Evolutionary conservation across 2,329 filamentous ascomycete genomes (phyloP).

Genomic region (Aspergillus awamori): DNA sequence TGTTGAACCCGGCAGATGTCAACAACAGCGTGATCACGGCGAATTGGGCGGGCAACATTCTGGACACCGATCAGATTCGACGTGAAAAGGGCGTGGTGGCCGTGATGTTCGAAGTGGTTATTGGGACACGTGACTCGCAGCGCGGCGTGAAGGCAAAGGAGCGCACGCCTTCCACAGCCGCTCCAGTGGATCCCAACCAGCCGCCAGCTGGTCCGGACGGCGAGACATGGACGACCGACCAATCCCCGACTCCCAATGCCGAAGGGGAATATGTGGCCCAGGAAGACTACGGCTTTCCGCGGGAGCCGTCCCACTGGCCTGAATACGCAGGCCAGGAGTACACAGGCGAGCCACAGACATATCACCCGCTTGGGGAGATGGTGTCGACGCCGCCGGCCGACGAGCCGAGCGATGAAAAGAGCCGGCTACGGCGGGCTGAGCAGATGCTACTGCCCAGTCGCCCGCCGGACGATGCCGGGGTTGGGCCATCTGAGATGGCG

Average conservation of each 20-base stretch:
- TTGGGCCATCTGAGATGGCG: slow-evolving; percentile 48
- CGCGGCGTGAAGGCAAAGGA: slow-evolving; percentile 51
- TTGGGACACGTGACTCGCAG: slow-evolving; percentile 81
- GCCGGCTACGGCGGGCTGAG: slow-evolving; percentile 76
- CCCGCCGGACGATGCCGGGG: slow-evolving; percentile 58
- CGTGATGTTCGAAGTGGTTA: slow-evolving; percentile 80
- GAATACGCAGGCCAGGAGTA: slow-evolving; percentile 33
- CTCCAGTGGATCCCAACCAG: slow-evolving; percentile 30
- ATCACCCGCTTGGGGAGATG: slow-evolving; percentile 28
- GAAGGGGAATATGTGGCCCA: slow-evolving; percentile 26
- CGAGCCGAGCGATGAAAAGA: slow-evolving; percentile 74
- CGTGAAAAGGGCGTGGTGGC: slow-evolving; percentile 91
- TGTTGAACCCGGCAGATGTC: slow-evolving; percentile 36
- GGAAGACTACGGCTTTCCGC: slow-evolving; percentile 31
- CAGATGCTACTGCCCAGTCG: slow-evolving; percentile 78
- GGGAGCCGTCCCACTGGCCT: slow-evolving; percentile 29
- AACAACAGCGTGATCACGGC: slow-evolving; percentile 41
- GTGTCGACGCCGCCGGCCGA: slow-evolving; percentile 57
- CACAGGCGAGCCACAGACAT: slow-evolving; percentile 20
- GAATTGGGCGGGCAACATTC: slow-evolving; percentile 63
- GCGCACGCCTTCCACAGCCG: slow-evolving; percentile 33
- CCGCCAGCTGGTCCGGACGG: slow-evolving; percentile 25
- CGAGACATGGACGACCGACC: slow-evolving; percentile 33
- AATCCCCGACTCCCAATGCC: slow-evolving; percentile 22
- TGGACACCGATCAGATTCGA: slow-evolving; percentile 83